These are phyloP conservation scores for Amanita fuliginea DNA, from an alignment of 768 basidiomycete species.

Conservation along the genomic window DNA sequence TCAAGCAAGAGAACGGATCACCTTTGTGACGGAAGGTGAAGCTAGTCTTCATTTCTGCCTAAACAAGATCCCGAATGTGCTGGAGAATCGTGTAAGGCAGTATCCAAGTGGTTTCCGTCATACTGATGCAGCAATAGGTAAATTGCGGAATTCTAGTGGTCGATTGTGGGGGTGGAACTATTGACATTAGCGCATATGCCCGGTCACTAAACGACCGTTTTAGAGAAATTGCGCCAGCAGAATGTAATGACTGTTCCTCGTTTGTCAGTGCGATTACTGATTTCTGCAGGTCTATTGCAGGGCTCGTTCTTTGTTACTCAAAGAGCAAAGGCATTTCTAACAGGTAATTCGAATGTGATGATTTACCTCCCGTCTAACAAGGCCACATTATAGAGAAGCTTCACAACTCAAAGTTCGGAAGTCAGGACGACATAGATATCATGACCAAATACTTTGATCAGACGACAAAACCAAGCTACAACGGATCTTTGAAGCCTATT, in stretches of 20 bases:
- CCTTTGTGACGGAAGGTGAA: constrained; percentile 47
- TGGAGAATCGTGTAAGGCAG: constrained; percentile 14
- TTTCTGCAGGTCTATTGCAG: constrained; percentile 1
- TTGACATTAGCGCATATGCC: constrained; percentile 5
- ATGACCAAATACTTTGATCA: constrained; percentile 27
- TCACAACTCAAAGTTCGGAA: neutral
- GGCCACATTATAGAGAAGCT: neutral
- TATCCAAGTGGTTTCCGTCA: neutral
- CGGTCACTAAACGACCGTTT: neutral
- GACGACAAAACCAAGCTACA: constrained; percentile 33
- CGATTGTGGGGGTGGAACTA: constrained; percentile 4
- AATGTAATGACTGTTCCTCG: neutral
- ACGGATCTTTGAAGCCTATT: constrained; percentile 18
- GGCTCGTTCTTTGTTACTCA: constrained; percentile 4
- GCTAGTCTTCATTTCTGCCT: constrained; percentile 45
- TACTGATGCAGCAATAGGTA: neutral
- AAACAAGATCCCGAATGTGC: constrained; percentile 22
- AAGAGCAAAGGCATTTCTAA: neutral
- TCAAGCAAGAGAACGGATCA: constrained; percentile 26
- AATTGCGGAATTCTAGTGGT: constrained; percentile 1
- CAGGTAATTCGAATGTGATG: neutral
- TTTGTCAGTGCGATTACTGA: constrained; percentile 24
- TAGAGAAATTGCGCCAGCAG: constrained; percentile 1
- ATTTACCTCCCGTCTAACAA: neutral
- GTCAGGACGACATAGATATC: neutral